Evolutionary conservation across 345 rosid species (phyloP).

Genomic region (Salix udensis): DNA sequence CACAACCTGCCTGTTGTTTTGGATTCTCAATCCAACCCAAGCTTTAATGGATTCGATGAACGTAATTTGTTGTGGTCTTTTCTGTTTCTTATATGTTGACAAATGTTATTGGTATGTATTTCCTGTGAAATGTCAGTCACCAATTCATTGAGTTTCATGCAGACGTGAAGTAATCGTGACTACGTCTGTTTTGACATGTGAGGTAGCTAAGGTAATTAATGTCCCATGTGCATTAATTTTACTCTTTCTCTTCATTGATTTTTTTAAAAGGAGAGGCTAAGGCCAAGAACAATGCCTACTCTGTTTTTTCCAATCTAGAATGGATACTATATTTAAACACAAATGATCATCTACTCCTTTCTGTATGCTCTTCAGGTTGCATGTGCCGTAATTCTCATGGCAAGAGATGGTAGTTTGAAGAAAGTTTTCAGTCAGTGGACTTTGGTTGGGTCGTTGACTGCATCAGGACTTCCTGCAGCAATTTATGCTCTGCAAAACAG

Average conservation of each 20-base stretch:
- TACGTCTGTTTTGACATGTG: slow-evolving; percentile 82
- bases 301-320: too few relatives aligned
- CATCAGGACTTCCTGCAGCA: slow-evolving; percentile 97
- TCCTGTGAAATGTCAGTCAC: slow-evolving; percentile 6
- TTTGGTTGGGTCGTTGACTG: slow-evolving; percentile 77
- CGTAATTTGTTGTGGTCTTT: neutral
- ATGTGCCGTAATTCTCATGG: slow-evolving; percentile 81
- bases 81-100: too few relatives aligned
- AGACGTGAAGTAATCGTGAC: slow-evolving; percentile 90
- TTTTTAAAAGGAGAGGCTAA: neutral
- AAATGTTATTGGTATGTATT: neutral
- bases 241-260: neutral
- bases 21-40: neutral
- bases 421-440: slow-evolving; percentile 69
- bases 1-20: neutral
- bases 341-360: neutral
- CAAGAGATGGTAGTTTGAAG: slow-evolving; percentile 69
- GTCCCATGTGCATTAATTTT: neutral
- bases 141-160: slow-evolving; percentile 18
- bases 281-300: too few relatives aligned
- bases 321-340: neutral
- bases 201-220: slow-evolving; percentile 67
- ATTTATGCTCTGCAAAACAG: slow-evolving; percentile 96
- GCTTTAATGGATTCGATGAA: neutral
- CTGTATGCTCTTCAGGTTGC: slow-evolving; percentile 46